phyloP scores from a whole-genome alignment of 441 rosid species.

The Arabidopsis hybrid region DNA sequence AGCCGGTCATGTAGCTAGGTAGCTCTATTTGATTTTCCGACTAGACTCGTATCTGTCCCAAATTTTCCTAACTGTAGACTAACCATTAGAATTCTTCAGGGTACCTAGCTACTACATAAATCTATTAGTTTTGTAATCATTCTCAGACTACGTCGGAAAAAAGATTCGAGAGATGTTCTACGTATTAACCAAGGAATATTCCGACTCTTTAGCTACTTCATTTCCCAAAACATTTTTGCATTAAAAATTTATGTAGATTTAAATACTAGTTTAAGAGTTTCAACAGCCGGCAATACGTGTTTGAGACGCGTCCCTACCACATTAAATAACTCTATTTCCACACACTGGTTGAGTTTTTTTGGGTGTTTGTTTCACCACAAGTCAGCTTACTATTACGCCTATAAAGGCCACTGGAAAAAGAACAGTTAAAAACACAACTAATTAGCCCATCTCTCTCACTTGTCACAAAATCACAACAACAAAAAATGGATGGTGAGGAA shows the following conservation, averaged over 20 bases:
- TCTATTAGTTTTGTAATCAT: no score
- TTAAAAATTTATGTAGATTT: neutral
- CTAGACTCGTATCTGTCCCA: no score
- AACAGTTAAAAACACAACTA: neutral
- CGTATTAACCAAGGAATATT: neutral
- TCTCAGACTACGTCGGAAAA: no score
- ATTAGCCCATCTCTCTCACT: neutral
- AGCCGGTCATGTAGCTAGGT: no score
- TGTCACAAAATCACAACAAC: neutral
- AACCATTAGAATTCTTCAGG: no score
- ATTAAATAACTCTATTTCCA: conserved; percentile 8
- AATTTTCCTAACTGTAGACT: no score
- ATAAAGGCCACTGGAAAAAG: conserved; percentile 12
- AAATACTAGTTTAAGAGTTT: neutral
- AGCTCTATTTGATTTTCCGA: no score
- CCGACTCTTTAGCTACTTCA: neutral
- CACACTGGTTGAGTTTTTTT: conserved; percentile 13
- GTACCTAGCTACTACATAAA: no score
- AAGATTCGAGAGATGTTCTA: no score
- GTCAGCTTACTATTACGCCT: conserved; percentile 22
- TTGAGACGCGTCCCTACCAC: conserved; percentile 38
- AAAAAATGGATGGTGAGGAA: conserved; percentile 35
- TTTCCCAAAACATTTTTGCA: neutral
- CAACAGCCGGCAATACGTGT: conserved; percentile 34
- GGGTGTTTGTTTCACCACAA: neutral